A percentile compares a stretch with the other conserved stretches of the same genome.
phyloP scores from a whole-genome alignment of 2,329 filamentous ascomycete species.

The Phialophora tarda region DNA sequence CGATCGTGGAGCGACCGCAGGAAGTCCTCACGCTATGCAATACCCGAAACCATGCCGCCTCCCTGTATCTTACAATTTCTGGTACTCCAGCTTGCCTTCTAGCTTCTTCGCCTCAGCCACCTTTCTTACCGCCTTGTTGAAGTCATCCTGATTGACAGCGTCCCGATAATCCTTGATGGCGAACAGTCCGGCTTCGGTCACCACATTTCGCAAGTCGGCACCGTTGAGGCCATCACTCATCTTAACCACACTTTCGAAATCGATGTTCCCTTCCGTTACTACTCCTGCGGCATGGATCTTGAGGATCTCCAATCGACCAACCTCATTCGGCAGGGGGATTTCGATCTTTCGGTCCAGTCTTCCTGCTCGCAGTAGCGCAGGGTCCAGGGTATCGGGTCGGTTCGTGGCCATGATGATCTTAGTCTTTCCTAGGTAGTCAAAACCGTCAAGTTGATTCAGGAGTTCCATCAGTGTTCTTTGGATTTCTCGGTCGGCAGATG shows the following conservation, averaged over 20 bases:
- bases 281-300: constrained; percentile 95
- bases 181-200: constrained; percentile 95
- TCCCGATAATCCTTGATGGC: constrained; percentile 98
- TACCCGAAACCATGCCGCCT: constrained; percentile 6
- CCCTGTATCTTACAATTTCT: constrained; percentile 73
- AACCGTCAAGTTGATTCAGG: constrained; percentile 96
- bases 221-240: constrained; percentile 99
- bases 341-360: constrained; percentile 97
- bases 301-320: constrained; percentile 92
- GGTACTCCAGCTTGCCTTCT: constrained; percentile 96
- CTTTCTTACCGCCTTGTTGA: constrained; percentile 99
- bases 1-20: background rate
- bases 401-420: constrained; percentile 99
- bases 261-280: constrained; percentile 89
- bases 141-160: constrained; percentile 95
- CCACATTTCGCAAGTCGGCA: constrained; percentile 94
- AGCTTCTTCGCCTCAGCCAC: constrained; percentile 97
- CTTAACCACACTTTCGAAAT: constrained; percentile 99
- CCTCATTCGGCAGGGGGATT: constrained; percentile 95
- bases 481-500: constrained; percentile 96
- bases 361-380: constrained; percentile 87
- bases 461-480: constrained; percentile 98
- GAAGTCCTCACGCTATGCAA: constrained; percentile 22
- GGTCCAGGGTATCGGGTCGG: constrained; percentile 93
- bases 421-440: constrained; percentile 98